Percentiles rank a stretch among this genome's conserved stretches.
Conservation (phyloP, 768 basidiomycete species). For the Macrolepiota fuliginosa region DNA sequence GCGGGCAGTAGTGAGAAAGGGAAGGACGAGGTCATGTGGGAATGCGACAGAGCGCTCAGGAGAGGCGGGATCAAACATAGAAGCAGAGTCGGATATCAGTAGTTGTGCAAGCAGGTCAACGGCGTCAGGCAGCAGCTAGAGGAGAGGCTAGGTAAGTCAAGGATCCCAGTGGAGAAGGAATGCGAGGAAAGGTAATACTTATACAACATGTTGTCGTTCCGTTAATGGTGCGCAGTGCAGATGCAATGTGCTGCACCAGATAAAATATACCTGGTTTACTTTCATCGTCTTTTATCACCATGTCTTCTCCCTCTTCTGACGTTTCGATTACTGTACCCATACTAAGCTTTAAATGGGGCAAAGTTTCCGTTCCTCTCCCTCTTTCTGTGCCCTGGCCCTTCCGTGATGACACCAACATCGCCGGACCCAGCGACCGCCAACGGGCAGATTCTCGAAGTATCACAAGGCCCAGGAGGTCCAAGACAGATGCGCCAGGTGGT, state of each 20-base stretch:
- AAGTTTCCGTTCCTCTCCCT: constrained; percentile 71
- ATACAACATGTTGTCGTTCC: background rate
- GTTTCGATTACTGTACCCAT: constrained; percentile 18
- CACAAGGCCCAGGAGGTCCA: constrained; percentile 58
- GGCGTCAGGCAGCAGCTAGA: no score
- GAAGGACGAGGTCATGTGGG: no score
- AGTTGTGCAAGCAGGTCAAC: no score
- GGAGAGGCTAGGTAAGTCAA: no score
- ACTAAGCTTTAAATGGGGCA: constrained; percentile 54
- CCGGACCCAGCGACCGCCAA: constrained; percentile 21
- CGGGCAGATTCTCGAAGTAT: constrained; percentile 12
- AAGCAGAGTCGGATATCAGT: no score
- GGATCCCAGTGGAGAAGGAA: constrained; percentile 26
- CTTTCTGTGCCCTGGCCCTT: constrained; percentile 68
- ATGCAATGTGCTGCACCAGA: background rate
- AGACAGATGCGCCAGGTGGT: constrained; percentile 32
- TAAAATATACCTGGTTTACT: background rate
- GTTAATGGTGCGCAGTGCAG: background rate
- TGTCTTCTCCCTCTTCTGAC: constrained; percentile 6
- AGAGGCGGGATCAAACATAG: no score
- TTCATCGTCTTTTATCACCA: background rate
- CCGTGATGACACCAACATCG: constrained; percentile 69
- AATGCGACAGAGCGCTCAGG: no score
- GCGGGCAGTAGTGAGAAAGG: no score
- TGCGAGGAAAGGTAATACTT: background rate